phyloP scores from a whole-genome alignment of 768 basidiomycete genomes.

The Mrakia hoshinonis region DNA sequence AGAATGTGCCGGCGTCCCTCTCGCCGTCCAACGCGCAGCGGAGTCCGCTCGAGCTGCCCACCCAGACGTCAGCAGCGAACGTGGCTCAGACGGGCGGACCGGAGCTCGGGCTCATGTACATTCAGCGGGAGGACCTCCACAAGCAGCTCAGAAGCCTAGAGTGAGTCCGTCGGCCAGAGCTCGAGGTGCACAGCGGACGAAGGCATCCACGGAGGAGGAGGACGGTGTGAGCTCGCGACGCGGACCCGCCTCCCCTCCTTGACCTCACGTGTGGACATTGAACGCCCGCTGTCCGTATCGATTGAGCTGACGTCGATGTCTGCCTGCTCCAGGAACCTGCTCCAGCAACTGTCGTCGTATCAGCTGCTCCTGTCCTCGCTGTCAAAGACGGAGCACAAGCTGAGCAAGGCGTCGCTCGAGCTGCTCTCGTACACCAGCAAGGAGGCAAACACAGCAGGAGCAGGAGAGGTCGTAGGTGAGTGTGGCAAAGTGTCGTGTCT shows the following conservation, averaged over 20 bases:
- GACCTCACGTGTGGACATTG: background rate
- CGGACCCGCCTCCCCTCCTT: background rate
- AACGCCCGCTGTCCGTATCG: background rate
- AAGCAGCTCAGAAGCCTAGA: background rate
- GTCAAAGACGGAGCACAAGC: constrained; percentile 2
- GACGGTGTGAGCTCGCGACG: background rate
- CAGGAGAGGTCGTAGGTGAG: constrained; percentile 8
- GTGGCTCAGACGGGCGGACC: background rate
- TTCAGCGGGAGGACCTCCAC: constrained; percentile 1
- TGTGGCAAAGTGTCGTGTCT: no score
- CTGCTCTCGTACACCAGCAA: background rate
- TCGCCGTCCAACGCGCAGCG: background rate
- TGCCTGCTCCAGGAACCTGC: background rate
- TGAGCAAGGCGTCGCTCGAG: background rate
- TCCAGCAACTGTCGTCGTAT: constrained; percentile 12
- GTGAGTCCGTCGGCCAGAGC: background rate
- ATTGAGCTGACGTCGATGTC: background rate
- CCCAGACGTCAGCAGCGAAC: background rate
- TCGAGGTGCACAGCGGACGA: background rate
- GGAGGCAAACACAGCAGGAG: background rate
- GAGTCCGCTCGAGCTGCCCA: background rate
- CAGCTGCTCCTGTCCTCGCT: constrained; percentile 1
- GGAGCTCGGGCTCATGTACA: background rate
- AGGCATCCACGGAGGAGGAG: background rate
- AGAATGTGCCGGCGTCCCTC: background rate